phyloP scores from a whole-genome alignment of 1,139 yeast species.

The Taphrina flavorubra region DNA sequence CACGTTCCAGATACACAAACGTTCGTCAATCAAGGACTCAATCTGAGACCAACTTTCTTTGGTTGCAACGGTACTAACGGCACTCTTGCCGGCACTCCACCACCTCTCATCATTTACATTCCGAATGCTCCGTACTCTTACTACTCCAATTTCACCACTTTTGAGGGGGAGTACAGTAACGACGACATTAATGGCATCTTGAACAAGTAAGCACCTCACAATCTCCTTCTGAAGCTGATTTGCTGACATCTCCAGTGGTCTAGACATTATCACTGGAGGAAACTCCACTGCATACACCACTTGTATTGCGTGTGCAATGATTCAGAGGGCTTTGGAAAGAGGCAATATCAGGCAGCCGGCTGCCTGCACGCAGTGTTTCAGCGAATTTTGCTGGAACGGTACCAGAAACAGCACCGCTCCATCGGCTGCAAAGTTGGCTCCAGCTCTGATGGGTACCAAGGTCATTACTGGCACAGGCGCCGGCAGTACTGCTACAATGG shows the following conservation, averaged over 20 bases:
- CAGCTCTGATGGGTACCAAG: slow-evolving; percentile 27
- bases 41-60: slow-evolving; percentile 76
- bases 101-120: slow-evolving; percentile 75
- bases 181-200: slow-evolving; percentile 63
- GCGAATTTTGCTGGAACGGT: slow-evolving; percentile 83
- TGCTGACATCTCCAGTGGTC: slow-evolving; percentile 68
- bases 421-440: slow-evolving; percentile 20
- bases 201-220: slow-evolving; percentile 23
- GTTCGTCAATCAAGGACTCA: slow-evolving; percentile 57
- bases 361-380: slow-evolving; percentile 76
- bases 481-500: neutral
- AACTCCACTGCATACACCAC: slow-evolving; percentile 79
- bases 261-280: slow-evolving; percentile 73
- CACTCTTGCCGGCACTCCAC: slow-evolving; percentile 51
- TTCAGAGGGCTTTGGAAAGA: slow-evolving; percentile 82
- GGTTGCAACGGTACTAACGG: slow-evolving; percentile 76
- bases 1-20: slow-evolving; percentile 79
- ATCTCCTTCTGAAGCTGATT: neutral
- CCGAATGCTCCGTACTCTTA: slow-evolving; percentile 77
- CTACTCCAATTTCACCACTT: slow-evolving; percentile 74
- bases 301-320: slow-evolving; percentile 87
- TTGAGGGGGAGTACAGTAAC: slow-evolving; percentile 66
- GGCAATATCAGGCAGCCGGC: slow-evolving; percentile 65
- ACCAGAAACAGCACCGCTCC: slow-evolving; percentile 26
- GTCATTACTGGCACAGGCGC: slow-evolving; percentile 27